Conservation (phyloP, 257 asterid genomes). For the Mitragyna speciosa region DNA sequence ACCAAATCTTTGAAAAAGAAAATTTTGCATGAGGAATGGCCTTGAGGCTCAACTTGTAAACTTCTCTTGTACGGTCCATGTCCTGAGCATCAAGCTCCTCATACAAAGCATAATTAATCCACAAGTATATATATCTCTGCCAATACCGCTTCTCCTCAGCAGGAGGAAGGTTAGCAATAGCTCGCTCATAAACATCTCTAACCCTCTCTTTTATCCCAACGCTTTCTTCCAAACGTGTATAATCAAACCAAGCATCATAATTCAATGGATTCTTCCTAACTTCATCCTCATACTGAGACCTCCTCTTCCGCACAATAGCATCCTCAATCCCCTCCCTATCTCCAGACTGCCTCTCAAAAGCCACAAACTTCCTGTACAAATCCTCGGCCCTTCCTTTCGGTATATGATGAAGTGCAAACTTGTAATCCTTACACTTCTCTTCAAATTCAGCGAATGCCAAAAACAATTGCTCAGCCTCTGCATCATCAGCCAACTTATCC, state of each 20-base stretch:
- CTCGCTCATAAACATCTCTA: slow-evolving; percentile 87
- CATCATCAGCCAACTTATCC: slow-evolving; percentile 74
- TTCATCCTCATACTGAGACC: slow-evolving; percentile 88
- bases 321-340: slow-evolving; percentile 91
- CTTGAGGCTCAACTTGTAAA: slow-evolving; percentile 52
- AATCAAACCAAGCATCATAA: slow-evolving; percentile 93
- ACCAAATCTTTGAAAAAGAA: slow-evolving; percentile 90
- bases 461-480: slow-evolving; percentile 81
- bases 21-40: slow-evolving; percentile 51
- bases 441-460: slow-evolving; percentile 93
- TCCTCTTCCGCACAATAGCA: slow-evolving; percentile 86
- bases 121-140: slow-evolving; percentile 88
- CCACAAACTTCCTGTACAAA: slow-evolving; percentile 79
- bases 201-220: slow-evolving; percentile 60
- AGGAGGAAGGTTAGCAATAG: slow-evolving; percentile 91
- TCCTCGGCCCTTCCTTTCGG: slow-evolving; percentile 94
- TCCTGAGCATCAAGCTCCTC: slow-evolving; percentile 91
- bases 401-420: slow-evolving; percentile 82
- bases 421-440: slow-evolving; percentile 87
- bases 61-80: slow-evolving; percentile 79
- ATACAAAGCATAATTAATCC: slow-evolving; percentile 85
- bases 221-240: slow-evolving; percentile 74
- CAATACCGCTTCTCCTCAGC: slow-evolving; percentile 89
- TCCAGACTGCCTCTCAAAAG: slow-evolving; percentile 91
- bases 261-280: slow-evolving; percentile 80